Base-by-base conservation (phyloP, 2,329 filamentous ascomycete species). In the Phialemoniopsis sp. region DNA sequence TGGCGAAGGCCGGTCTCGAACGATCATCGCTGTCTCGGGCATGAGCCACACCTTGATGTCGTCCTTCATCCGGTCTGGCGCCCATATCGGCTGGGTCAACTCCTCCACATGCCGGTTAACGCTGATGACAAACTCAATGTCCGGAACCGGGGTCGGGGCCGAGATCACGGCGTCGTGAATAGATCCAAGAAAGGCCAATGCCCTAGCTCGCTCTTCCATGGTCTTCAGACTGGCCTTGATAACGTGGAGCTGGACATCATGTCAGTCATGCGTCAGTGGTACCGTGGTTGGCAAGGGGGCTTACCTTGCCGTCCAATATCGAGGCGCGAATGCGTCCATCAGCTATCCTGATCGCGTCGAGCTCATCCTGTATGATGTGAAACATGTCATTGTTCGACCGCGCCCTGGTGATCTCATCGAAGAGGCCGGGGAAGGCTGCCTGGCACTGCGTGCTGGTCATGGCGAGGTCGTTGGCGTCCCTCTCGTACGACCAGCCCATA, bases 51-150 rank as follows among this genome's bases (percentile, higher is more conserved):
- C 34, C 14, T 18, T 29, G 19, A 16, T 8, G 34, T 36, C 34
- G 21, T 30, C 34, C 19, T 28, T 28, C 21, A 21, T 21, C 10
- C 34, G 34, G 26, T 36, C 34, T 10, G 34, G 34, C 14, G 17
- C 10, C 34, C 34, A 36, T 3, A 36, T 16, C n/a, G 34, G 34
- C 8, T 17, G 15, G 4, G 34, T 18, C 19, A 36, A 14, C n/a
- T 36, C 34, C 4, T 21, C n/a, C 10, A 36, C 26, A 6, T 36
- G 34, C 26, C 21, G 34, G 34, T 36, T 36, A 26, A 30, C 34
- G 34, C 34, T 36, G 21, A 36, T 16, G 14, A 30, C 26, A 28
- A 36, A 30, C 26, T 36, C 26, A 28, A 30, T 36, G 26, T 18
- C 14, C n/a, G 34, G 26, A 7, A 19, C n/a, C 21, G 14, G 19